Evolutionary conservation across 2,329 filamentous ascomycete genomes (phyloP).

Genomic region (Paecilomyces dactylethromorphus): DNA sequence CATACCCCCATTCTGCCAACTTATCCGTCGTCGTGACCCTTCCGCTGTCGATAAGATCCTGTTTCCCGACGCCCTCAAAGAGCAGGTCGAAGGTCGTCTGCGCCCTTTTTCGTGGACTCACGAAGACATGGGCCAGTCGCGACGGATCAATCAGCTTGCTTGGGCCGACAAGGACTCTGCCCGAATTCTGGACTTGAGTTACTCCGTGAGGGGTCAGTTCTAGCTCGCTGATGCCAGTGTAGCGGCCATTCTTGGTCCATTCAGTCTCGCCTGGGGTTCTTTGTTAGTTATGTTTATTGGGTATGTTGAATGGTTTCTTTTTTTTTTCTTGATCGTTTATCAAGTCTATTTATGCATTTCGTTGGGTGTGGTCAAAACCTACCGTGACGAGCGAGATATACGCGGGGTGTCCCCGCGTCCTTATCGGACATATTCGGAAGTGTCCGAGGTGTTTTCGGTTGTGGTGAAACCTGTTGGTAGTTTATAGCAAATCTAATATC

Average conservation of each 20-base stretch:
- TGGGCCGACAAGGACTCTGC: constrained; percentile 41
- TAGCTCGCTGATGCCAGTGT: constrained; percentile 41
- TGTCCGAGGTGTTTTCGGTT: neutral
- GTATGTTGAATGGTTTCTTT: neutral
- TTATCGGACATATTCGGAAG: constrained; percentile 27
- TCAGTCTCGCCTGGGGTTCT: constrained; percentile 31
- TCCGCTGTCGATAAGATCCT: constrained; percentile 11
- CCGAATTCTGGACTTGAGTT: constrained; percentile 41
- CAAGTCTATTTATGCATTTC: neutral
- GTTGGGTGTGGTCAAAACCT: neutral
- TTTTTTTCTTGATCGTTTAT: neutral
- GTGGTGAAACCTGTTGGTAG: neutral
- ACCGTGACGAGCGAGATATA: constrained; percentile 35
- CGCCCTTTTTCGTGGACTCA: constrained; percentile 47
- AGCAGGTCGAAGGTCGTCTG: constrained; percentile 44
- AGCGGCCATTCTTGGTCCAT: constrained; percentile 43
- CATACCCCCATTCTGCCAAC: constrained; percentile 58
- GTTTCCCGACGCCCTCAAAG: constrained; percentile 22
- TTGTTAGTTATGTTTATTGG: neutral
- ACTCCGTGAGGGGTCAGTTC: constrained; percentile 35
- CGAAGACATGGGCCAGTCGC: constrained; percentile 41
- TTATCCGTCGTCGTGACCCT: constrained; percentile 45
- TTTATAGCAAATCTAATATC: neutral
- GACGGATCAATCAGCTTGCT: constrained; percentile 47
- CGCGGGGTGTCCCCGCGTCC: constrained; percentile 30